phyloP scores from a whole-genome alignment of 164 flowering plant genomes.

The Nymphaea thermarum region DNA sequence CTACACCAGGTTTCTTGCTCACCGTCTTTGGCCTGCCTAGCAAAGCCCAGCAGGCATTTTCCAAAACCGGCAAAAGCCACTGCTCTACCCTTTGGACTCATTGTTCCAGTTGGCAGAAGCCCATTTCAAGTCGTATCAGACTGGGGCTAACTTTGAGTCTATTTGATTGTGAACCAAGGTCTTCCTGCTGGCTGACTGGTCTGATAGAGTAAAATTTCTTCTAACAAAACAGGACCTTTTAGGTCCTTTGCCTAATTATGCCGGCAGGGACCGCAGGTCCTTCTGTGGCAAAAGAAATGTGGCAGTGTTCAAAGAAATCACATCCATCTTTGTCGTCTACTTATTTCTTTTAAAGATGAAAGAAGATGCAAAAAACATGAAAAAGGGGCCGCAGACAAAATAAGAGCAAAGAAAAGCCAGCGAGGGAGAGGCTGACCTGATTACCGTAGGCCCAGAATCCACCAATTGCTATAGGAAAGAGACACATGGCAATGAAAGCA shows the following conservation, averaged over 20 bases:
- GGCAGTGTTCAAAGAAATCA: background rate
- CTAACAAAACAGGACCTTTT: background rate
- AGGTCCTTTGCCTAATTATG: background rate
- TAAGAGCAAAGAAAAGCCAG: background rate
- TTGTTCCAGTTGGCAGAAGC: too few species aligned
- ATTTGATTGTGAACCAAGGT: background rate
- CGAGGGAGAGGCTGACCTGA: constrained; percentile 35
- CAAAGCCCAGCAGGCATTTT: too few species aligned
- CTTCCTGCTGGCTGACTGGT: background rate
- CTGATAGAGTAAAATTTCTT: background rate
- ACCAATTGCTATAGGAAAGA: constrained; percentile 93
- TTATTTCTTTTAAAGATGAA: background rate
- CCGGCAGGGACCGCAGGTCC: background rate
- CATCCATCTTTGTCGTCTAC: background rate
- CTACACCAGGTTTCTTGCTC: background rate
- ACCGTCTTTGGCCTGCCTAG: background rate
- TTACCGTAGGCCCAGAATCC: constrained; percentile 99
- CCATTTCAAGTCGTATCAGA: too few species aligned
- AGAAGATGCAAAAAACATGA: background rate
- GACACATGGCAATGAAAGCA: constrained; percentile 83
- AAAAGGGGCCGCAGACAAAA: background rate
- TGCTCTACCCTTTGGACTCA: too few species aligned
- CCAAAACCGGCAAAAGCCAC: too few species aligned
- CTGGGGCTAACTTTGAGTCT: too few species aligned
- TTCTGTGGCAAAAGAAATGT: background rate